Percentiles rank a stretch among this genome's conserved stretches.
Evolutionary conservation across 164 flowering plant species (phyloP).

Genomic region (Kalanchoe fedtschenkoi): DNA sequence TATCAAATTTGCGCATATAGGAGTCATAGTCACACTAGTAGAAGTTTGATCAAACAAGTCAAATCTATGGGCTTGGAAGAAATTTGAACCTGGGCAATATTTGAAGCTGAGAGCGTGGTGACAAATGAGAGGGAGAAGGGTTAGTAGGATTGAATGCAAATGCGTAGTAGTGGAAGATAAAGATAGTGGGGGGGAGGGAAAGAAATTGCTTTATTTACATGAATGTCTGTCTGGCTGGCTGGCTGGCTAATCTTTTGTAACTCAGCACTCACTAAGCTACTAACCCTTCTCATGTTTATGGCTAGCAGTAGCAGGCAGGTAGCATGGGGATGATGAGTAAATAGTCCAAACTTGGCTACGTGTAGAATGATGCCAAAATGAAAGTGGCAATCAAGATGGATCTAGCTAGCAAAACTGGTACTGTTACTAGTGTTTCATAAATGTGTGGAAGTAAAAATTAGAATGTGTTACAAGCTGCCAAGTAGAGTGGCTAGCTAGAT

Average conservation of each 20-base stretch:
- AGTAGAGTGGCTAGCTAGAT: too few relatives aligned
- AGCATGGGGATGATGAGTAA: too few relatives aligned
- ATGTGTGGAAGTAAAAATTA: neutral
- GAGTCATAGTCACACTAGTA: too few relatives aligned
- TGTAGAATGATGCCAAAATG: neutral
- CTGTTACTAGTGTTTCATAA: neutral
- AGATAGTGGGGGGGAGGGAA: slow-evolving; percentile 10
- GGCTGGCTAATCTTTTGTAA: slow-evolving; percentile 8
- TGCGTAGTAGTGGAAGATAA: too few relatives aligned
- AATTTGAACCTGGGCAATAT: too few relatives aligned
- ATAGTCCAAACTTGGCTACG: neutral
- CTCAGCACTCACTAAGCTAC: slow-evolving; percentile 9
- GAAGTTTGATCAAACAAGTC: too few relatives aligned
- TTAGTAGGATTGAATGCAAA: too few relatives aligned
- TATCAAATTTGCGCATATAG: neutral
- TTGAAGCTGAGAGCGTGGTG: too few relatives aligned
- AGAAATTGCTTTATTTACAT: slow-evolving; percentile 8
- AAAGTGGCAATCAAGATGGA: neutral
- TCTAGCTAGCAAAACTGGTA: neutral
- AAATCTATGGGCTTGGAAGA: neutral
- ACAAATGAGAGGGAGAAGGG: too few relatives aligned
- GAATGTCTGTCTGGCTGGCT: slow-evolving; percentile 14
- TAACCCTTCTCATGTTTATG: neutral
- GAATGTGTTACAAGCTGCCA: neutral
- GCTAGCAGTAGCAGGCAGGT: too few relatives aligned